These are phyloP conservation scores for Saturnispora silvae DNA, from an alignment of 805 yeast species.

Conservation along the genomic window DNA sequence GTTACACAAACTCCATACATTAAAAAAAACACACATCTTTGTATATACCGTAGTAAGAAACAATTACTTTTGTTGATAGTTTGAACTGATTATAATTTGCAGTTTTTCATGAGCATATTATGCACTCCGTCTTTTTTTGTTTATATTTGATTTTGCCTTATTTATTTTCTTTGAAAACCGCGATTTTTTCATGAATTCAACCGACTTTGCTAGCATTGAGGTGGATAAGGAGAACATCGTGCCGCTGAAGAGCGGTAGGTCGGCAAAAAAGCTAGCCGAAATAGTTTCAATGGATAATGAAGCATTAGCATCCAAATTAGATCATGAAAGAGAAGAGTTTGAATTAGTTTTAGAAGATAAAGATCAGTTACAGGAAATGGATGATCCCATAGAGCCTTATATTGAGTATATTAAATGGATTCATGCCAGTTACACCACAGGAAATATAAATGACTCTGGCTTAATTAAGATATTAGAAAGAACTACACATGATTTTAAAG, in stretches of 20 bases:
- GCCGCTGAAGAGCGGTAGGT: conserved; percentile 58
- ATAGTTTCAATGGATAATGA: conserved; percentile 26
- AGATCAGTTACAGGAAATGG: conserved; percentile 43
- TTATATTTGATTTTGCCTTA: not conserved
- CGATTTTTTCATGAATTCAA: conserved; percentile 11
- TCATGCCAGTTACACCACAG: conserved; percentile 51
- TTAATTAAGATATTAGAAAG: conserved; percentile 55
- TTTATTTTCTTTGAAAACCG: too few relatives aligned
- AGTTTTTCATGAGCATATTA: too few relatives aligned
- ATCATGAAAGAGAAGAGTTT: conserved; percentile 31
- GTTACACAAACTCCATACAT: not conserved
- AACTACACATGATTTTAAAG: conserved; percentile 60
- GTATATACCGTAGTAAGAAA: not conserved
- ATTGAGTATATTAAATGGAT: conserved; percentile 73
- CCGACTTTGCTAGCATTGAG: conserved; percentile 33
- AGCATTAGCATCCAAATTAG: conserved; percentile 9
- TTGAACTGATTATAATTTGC: too few relatives aligned
- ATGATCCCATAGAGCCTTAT: conserved; percentile 75
- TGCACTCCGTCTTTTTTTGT: not conserved
- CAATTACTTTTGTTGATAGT: not conserved
- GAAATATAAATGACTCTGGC: conserved; percentile 50
- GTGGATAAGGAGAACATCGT: conserved; percentile 67
- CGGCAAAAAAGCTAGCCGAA: conserved; percentile 46
- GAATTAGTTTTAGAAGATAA: conserved; percentile 37
- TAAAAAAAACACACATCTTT: too few relatives aligned